Evolutionary conservation across 2,329 filamentous ascomycete species (phyloP).

Genomic region (Aureobasidium sp.): DNA sequence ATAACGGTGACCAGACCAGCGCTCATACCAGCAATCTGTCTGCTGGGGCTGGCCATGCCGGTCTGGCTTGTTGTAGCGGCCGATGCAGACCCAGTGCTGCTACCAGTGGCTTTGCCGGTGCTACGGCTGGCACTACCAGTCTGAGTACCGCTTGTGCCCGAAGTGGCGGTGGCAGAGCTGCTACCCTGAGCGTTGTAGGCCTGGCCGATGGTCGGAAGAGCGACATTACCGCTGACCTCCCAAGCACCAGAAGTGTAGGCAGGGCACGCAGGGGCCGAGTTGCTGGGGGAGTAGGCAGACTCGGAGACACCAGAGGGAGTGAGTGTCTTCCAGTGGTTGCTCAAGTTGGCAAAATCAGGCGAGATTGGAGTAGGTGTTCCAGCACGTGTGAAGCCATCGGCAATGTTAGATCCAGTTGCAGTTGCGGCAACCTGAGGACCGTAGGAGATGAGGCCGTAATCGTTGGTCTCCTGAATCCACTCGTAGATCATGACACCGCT

Average conservation of each 20-base stretch:
- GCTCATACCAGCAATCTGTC: slow-evolving; percentile 45
- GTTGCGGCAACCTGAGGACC: slow-evolving; percentile 51
- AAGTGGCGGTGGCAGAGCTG: slow-evolving; percentile 17
- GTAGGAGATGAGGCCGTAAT: slow-evolving; percentile 77
- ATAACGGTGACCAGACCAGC: slow-evolving; percentile 46
- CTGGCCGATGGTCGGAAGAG: slow-evolving; percentile 63
- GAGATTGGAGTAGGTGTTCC: slow-evolving; percentile 66
- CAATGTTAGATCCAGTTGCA: slow-evolving; percentile 36
- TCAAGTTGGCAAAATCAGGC: slow-evolving; percentile 74
- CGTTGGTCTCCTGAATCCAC: slow-evolving; percentile 78
- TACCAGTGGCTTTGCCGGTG: slow-evolving; percentile 15
- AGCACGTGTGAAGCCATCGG: slow-evolving; percentile 61
- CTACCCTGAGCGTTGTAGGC: slow-evolving; percentile 23
- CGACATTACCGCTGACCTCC: slow-evolving; percentile 63
- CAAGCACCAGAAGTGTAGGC: slow-evolving; percentile 61
- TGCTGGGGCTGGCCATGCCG: slow-evolving; percentile 38
- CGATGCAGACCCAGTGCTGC: slow-evolving; percentile 4
- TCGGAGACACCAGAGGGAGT: slow-evolving; percentile 61
- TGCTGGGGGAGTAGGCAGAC: slow-evolving; percentile 57
- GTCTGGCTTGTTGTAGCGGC: slow-evolving; percentile 31
- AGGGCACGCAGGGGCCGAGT: slow-evolving; percentile 63
- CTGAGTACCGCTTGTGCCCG: slow-evolving; percentile 28
- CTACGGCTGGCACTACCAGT: slow-evolving; percentile 20
- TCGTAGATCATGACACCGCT: slow-evolving; percentile 82
- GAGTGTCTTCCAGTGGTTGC: slow-evolving; percentile 66